A percentile compares a stretch with the other conserved stretches of the same genome.
These are phyloP conservation scores for Gossypium longicalyx DNA, from an alignment of 345 rosid species.

Conservation along the genomic window DNA sequence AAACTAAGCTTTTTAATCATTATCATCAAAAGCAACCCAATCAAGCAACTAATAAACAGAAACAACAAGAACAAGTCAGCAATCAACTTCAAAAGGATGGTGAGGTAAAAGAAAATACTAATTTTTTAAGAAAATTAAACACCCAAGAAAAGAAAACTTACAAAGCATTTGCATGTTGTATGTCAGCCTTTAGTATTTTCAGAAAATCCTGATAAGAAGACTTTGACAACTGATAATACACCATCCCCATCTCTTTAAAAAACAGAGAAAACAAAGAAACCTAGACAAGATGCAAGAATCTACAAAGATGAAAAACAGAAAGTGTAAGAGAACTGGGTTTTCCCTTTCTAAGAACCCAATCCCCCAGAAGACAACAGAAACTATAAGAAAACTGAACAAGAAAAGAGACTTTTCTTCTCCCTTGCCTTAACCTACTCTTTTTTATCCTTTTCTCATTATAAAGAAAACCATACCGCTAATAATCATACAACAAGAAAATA, in stretches of 20 bases:
- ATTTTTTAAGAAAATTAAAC: background rate
- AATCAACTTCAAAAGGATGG: constrained; percentile 8
- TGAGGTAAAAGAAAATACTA: background rate
- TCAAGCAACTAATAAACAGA: background rate
- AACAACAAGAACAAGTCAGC: background rate
- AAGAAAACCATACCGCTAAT: background rate
- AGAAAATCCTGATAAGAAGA: constrained; percentile 43
- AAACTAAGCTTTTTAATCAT: constrained; percentile 1
- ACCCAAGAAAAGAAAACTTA: constrained; percentile 23
- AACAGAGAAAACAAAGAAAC: constrained; percentile 1
- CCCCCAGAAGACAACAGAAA: constrained; percentile 14
- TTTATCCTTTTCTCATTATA: constrained; percentile 11
- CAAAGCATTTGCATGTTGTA: constrained; percentile 46
- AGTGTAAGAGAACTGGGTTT: background rate
- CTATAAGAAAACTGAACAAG: background rate
- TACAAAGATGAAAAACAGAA: background rate
- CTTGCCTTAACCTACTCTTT: constrained; percentile 10
- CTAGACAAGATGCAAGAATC: background rate
- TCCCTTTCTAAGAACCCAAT: constrained; percentile 16
- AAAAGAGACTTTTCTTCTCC: background rate
- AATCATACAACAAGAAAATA: background rate
- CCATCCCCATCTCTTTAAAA: constrained; percentile 21
- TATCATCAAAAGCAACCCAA: constrained; percentile 7
- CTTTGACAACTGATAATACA: constrained; percentile 20
- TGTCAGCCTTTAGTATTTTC: constrained; percentile 41